These are phyloP conservation scores for Keithomyces neogunnii DNA, from an alignment of 2,329 filamentous ascomycete genomes.

Conservation along the genomic window DNA sequence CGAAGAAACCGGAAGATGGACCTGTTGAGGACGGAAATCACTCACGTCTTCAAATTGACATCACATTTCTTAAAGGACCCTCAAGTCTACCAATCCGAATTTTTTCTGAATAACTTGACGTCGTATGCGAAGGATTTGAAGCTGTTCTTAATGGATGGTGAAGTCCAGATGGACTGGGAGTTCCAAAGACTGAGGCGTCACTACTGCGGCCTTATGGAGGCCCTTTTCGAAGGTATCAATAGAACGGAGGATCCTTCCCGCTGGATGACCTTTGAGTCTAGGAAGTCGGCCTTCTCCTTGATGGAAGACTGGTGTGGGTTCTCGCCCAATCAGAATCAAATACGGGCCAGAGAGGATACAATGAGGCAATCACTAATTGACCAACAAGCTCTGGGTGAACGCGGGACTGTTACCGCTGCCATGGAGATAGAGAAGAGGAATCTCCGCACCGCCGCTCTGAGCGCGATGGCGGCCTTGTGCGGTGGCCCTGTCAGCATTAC, in stretches of 20 bases:
- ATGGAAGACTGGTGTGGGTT: conserved; percentile 99
- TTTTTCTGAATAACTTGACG: conserved; percentile 81
- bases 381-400: conserved; percentile 66
- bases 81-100: conserved; percentile 77
- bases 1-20: conserved; percentile 78
- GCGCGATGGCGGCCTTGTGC: conserved; percentile 91
- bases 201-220: conserved; percentile 90
- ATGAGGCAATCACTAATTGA: conserved; percentile 82
- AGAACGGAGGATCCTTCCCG: conserved; percentile 73
- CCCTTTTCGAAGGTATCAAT: conserved; percentile 86
- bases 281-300: conserved; percentile 88
- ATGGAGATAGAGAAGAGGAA: conserved; percentile 98
- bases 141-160: conserved; percentile 87
- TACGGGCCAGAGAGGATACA: conserved; percentile 72
- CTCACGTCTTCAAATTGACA: conserved; percentile 90
- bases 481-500: conserved; percentile 77
- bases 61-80: conserved; percentile 77
- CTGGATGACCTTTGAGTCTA: conserved; percentile 96
- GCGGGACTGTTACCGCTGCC: conserved; percentile 72
- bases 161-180: conserved; percentile 90
- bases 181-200: conserved; percentile 87
- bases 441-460: conserved; percentile 79
- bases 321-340: conserved; percentile 79
- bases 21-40: conserved; percentile 83
- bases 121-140: conserved; percentile 88